Percentiles rank a stretch among this genome's conserved stretches.
Evolutionary conservation across 495 filamentous ascomycete species (phyloP).

Genomic region (Penicillium paxilli): DNA sequence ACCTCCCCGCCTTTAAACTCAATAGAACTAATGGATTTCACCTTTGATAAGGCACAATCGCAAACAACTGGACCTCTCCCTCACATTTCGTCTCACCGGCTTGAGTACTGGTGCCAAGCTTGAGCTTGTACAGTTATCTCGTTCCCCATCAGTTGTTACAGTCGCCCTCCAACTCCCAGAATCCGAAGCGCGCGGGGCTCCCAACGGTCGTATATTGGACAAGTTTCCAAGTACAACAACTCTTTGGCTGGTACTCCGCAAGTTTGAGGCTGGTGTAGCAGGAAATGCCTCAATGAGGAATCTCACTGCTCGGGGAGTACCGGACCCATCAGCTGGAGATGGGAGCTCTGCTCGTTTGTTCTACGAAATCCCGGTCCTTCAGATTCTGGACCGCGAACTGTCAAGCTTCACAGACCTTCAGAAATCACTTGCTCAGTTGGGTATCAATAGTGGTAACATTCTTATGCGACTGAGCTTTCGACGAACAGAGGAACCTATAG

Average conservation of each 20-base stretch:
- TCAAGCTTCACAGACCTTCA: conserved; percentile 77
- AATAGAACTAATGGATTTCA: conserved; percentile 17
- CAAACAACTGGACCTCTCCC: conserved; percentile 80
- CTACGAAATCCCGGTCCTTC: conserved; percentile 83
- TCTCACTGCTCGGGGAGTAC: conserved; percentile 75
- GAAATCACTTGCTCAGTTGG: conserved; percentile 83
- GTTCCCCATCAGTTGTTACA: conserved; percentile 77
- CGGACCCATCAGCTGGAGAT: conserved; percentile 52
- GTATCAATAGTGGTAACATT: conserved; percentile 78
- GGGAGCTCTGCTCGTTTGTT: conserved; percentile 71
- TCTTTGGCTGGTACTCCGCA: conserved; percentile 83
- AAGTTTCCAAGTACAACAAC: conserved; percentile 83
- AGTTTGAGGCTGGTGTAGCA: conserved; percentile 73
- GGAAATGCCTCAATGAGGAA: conserved; percentile 59
- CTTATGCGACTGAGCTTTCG: conserved; percentile 76
- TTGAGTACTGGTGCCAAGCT: conserved; percentile 85
- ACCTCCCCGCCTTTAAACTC: neutral
- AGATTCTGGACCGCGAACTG: conserved; percentile 76
- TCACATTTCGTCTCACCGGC: conserved; percentile 82
- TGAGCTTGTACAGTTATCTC: conserved; percentile 82
- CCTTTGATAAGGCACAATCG: conserved; percentile 63
- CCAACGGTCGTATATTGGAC: conserved; percentile 66
- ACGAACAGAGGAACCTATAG: conserved; percentile 73
- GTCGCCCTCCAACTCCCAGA: conserved; percentile 81
- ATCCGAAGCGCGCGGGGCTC: conserved; percentile 55